Conservation (phyloP, 1,284 basidiomycete species). For the Papiliotrema terrestris region DNA sequence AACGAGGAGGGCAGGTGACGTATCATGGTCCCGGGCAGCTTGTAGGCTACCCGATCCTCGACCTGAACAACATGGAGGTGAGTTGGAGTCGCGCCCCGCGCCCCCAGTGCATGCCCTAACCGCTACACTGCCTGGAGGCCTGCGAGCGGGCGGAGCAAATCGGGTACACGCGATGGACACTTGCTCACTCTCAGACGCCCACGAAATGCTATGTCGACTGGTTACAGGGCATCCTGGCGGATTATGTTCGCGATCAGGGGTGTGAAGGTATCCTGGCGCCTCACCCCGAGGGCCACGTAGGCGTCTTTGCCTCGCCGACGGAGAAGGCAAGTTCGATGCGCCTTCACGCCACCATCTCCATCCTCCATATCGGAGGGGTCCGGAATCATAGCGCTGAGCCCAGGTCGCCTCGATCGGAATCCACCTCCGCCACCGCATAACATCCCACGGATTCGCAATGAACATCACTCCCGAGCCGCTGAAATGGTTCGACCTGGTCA, state of each 20-base stretch:
- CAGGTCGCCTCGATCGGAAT: conserved; percentile 96
- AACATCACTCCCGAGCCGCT: conserved; percentile 80
- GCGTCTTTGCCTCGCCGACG: conserved; percentile 41
- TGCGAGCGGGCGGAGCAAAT: too few species aligned
- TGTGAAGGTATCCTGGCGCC: conserved; percentile 40
- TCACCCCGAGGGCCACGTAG: conserved; percentile 50
- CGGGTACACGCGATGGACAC: background rate
- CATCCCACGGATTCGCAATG: conserved; percentile 90
- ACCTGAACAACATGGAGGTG: conserved; percentile 61
- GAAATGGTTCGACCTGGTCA: conserved; percentile 78
- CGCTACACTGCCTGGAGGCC: too few species aligned
- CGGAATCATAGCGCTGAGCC: conserved; percentile 59
- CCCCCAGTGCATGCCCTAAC: background rate
- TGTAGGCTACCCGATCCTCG: conserved; percentile 90
- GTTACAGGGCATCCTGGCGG: conserved; percentile 47
- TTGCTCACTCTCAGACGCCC: conserved; percentile 37
- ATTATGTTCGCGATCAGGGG: conserved; percentile 32
- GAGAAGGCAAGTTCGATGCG: conserved; percentile 39
- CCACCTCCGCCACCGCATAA: conserved; percentile 89
- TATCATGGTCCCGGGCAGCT: conserved; percentile 98
- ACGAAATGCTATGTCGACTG: conserved; percentile 53
- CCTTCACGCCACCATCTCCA: background rate
- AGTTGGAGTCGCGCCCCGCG: conserved; percentile 14
- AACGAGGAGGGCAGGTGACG: conserved; percentile 88
- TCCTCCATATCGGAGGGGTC: conserved; percentile 14